Evolutionary conservation across 768 basidiomycete genomes (phyloP).

Genomic region (Boletellus sp.): DNA sequence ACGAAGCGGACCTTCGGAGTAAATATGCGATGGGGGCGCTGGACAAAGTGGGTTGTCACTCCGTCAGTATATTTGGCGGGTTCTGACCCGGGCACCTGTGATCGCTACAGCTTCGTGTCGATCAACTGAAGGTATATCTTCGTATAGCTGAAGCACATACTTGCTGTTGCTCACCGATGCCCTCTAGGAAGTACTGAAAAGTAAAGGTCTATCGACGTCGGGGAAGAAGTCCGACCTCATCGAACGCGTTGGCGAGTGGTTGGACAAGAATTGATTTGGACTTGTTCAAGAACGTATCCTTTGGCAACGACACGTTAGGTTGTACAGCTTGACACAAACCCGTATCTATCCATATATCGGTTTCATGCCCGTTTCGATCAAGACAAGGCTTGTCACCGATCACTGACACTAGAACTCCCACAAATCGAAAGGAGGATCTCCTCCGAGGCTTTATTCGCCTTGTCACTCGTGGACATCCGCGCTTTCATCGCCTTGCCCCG

Average conservation of each 20-base stretch:
- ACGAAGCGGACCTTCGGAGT: conserved; percentile 72
- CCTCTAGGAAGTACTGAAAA: conserved; percentile 66
- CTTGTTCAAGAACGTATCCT: not conserved
- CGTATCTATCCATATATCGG: not conserved
- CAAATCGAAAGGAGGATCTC: not conserved
- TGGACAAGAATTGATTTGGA: conserved; percentile 36
- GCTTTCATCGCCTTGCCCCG: not conserved
- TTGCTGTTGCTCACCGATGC: not conserved
- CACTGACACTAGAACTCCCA: not conserved
- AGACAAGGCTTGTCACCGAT: not conserved
- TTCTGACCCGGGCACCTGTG: conserved; percentile 9
- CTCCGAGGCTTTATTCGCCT: not conserved
- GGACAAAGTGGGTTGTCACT: conserved; percentile 52
- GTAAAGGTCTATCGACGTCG: conserved; percentile 54
- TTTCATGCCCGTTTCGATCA: conserved; percentile 3
- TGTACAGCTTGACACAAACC: not conserved
- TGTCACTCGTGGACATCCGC: not conserved
- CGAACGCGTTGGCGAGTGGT: conserved; percentile 62
- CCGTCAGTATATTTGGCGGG: not conserved
- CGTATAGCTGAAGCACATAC: not conserved
- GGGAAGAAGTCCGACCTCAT: conserved; percentile 75
- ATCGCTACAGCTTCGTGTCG: conserved; percentile 59
- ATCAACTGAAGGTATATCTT: conserved; percentile 66
- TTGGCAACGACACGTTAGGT: not conserved
- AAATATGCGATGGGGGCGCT: conserved; percentile 57